These are phyloP conservation scores for Coprinopsis marcescibilis DNA, from an alignment of 768 basidiomycete genomes.

Conservation along the genomic window DNA sequence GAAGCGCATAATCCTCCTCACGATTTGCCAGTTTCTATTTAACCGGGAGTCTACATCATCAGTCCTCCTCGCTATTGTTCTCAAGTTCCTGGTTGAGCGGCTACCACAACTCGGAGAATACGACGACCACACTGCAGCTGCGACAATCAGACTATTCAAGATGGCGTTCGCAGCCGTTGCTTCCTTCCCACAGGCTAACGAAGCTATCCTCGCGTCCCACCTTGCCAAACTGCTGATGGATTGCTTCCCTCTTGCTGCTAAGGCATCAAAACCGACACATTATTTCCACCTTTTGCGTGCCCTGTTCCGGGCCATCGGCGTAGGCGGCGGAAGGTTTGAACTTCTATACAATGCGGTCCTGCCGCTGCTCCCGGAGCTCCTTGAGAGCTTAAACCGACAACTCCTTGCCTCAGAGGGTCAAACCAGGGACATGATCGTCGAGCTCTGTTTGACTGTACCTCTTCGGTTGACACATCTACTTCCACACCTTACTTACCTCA, in stretches of 20 bases:
- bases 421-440: conserved; percentile 89
- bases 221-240: conserved; percentile 92
- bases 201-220: conserved; percentile 90
- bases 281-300: conserved; percentile 91
- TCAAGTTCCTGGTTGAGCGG: conserved; percentile 78
- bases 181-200: conserved; percentile 66
- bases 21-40: conserved; percentile 81
- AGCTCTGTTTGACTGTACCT: conserved; percentile 95
- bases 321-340: conserved; percentile 90
- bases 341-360: conserved; percentile 93
- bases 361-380: conserved; percentile 93
- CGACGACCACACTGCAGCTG: conserved; percentile 73
- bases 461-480: conserved; percentile 92
- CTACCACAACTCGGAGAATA: conserved; percentile 81
- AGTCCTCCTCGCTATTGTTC: conserved; percentile 81
- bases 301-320: conserved; percentile 89
- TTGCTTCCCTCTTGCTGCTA: conserved; percentile 90
- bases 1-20: conserved; percentile 73
- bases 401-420: conserved; percentile 79
- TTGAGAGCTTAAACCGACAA: conserved; percentile 90
- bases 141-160: conserved; percentile 90
- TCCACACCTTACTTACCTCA: conserved; percentile 90
- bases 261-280: conserved; percentile 83
- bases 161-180: conserved; percentile 90
- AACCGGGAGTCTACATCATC: conserved; percentile 70